Evolutionary conservation across 352 stramenopile species (phyloP), one percentile per base, ranked within the genome.

Genomic region (Phytophthora pisi): DNA sequence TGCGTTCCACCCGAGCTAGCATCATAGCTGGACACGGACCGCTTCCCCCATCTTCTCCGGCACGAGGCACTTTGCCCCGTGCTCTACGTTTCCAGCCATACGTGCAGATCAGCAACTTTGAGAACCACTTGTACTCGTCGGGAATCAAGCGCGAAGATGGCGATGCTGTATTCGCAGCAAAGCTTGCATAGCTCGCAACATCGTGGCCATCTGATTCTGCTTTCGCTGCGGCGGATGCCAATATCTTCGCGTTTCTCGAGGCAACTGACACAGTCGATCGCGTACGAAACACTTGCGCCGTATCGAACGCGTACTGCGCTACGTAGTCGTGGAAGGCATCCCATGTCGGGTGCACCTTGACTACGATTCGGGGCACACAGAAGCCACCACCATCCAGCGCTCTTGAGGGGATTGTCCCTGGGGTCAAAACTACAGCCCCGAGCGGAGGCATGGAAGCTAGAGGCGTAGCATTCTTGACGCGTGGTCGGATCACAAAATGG

Each of bases 21-120:
- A 93, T 47, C 79, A 90, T 90, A 11, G 81, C 85, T n/a, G 83
- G 75, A 46, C 85, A 93, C 9, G 78, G 65, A n/a, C 58, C 61
- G 47, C 18, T 23, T 53, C 61, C 55, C 18, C 51, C 58, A 24
- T 59, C 18, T 23, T 66, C 68, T 26, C 51, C 47, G 4, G 50
- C 2, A 36, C 54, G 64, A 64, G 31, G 51, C 8, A 31, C 24
- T 43, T 89, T 88, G 50, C 72, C 81, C 5, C 83, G 74, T 9
- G 72, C 79, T 72, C 86, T 84, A 24, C 85, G 82, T 53, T 90
- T 90, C 85, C 85, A 92, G 0, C 85, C 85, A 51, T 89, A 82
- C 6, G 79, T 88, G 57, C 85, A 93, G 47, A 91, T 92, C 18
- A 92, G 56, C 64, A 93, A 61, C 67, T 93, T 93, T 1, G 83